Evolutionary conservation across 2,329 filamentous ascomycete genomes (phyloP).

Genomic region (Sporothrix luriei): DNA sequence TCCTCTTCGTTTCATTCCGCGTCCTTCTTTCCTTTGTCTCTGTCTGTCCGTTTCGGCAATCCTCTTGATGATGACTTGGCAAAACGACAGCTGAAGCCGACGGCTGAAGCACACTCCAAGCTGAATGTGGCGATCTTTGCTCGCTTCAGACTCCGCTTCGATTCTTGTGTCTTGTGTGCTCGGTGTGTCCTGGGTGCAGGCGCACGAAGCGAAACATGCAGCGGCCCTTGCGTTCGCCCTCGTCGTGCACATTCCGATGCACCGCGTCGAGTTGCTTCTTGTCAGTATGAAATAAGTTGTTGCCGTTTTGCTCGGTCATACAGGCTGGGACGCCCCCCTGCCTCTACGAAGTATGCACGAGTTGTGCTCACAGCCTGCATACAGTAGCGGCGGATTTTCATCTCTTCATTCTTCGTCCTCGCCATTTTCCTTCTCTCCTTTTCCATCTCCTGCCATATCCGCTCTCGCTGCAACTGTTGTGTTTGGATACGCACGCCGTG

Average conservation of each 20-base stretch:
- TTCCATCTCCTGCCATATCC: not conserved
- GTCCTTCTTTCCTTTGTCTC: not conserved
- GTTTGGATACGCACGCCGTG: conserved; percentile 26
- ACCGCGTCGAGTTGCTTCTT: not conserved
- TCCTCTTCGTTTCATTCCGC: not conserved
- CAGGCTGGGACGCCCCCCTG: too few relatives aligned
- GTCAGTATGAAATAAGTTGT: not conserved
- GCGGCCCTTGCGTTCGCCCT: conserved; percentile 5
- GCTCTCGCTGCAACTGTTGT: conserved; percentile 10
- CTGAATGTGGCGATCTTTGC: conserved; percentile 16
- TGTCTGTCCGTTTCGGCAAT: not conserved
- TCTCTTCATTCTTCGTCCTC: not conserved
- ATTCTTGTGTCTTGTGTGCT: not conserved
- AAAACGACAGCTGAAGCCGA: not conserved
- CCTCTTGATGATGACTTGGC: conserved; percentile 8
- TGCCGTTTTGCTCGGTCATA: not conserved
- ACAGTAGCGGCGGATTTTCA: conserved; percentile 6
- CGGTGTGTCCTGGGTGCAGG: not conserved
- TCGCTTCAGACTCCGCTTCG: not conserved
- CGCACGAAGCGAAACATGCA: not conserved
- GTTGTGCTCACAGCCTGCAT: conserved; percentile 20
- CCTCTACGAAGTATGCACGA: not conserved
- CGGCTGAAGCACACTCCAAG: not conserved
- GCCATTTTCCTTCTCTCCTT: not conserved
- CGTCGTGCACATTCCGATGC: not conserved